These are phyloP conservation scores for Colletotrichum cuscutae DNA, from an alignment of 2,329 filamentous ascomycete species.

Conservation along the genomic window DNA sequence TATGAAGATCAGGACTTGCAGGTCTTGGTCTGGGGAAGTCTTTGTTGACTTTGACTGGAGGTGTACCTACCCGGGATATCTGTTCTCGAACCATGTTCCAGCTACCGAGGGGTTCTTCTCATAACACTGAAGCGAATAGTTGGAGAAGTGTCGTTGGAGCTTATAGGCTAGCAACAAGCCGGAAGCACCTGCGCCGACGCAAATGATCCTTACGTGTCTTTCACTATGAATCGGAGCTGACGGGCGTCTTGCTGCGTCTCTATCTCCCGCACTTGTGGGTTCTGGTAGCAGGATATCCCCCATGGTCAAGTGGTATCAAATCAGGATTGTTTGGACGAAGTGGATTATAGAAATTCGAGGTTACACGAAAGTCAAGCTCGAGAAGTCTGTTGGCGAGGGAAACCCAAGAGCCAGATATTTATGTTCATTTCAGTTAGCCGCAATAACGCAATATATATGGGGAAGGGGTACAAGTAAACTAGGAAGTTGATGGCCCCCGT, in stretches of 20 bases:
- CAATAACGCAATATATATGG: background rate
- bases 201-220: constrained; percentile 43
- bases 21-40: too few relatives aligned
- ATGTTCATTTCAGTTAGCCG: background rate
- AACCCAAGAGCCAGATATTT: background rate
- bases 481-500: background rate
- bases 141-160: constrained; percentile 53
- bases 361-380: background rate
- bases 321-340: background rate
- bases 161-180: constrained; percentile 61
- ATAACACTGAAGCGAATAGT: constrained; percentile 52
- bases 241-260: constrained; percentile 5
- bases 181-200: constrained; percentile 59
- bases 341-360: background rate
- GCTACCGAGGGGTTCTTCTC: constrained; percentile 67
- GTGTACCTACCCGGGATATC: constrained; percentile 50
- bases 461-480: background rate
- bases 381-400: background rate
- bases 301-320: background rate
- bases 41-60: background rate
- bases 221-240: constrained; percentile 28
- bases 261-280: background rate
- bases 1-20: constrained; percentile 8
- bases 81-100: constrained; percentile 65
- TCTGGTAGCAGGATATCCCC: constrained; percentile 10